phyloP scores from a whole-genome alignment of 345 rosid genomes.

The Citrus medica region DNA sequence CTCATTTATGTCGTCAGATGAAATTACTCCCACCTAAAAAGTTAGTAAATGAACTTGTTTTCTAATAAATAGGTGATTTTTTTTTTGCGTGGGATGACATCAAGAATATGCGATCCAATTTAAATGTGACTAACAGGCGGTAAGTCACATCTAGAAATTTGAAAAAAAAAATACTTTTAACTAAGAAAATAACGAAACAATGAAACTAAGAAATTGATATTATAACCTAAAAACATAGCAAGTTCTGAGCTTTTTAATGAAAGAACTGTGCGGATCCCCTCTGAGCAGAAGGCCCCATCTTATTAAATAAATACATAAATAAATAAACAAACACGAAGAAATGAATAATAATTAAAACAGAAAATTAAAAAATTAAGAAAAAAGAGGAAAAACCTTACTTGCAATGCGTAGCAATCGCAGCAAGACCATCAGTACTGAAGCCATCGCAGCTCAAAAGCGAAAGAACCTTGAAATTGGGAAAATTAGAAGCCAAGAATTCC shows the following conservation, averaged over 20 bases:
- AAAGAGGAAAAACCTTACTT: slow-evolving; percentile 28
- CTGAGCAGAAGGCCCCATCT: background rate
- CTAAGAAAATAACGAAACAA: background rate
- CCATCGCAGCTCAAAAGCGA: slow-evolving; percentile 71
- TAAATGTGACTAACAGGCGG: slow-evolving; percentile 21
- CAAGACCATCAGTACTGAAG: slow-evolving; percentile 57
- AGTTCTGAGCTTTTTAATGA: background rate
- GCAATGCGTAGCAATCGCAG: slow-evolving; percentile 57
- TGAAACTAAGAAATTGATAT: no score
- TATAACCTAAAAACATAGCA: background rate
- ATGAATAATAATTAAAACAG: background rate
- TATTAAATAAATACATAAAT: background rate
- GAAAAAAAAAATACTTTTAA: background rate
- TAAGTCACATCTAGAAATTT: slow-evolving; percentile 31
- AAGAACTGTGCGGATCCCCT: background rate
- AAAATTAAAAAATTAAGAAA: background rate
- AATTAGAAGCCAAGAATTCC: slow-evolving; percentile 48
- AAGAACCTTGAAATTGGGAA: slow-evolving; percentile 46
- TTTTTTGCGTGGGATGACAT: slow-evolving; percentile 20
- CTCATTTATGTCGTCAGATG: background rate
- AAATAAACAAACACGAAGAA: background rate
- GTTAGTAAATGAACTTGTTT: background rate
- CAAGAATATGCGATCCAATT: slow-evolving; percentile 29
- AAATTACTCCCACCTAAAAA: background rate
- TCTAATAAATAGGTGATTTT: slow-evolving; percentile 4